These are phyloP conservation scores for Ciborinia camelliae DNA, from an alignment of 2,329 filamentous ascomycete genomes.

Conservation along the genomic window DNA sequence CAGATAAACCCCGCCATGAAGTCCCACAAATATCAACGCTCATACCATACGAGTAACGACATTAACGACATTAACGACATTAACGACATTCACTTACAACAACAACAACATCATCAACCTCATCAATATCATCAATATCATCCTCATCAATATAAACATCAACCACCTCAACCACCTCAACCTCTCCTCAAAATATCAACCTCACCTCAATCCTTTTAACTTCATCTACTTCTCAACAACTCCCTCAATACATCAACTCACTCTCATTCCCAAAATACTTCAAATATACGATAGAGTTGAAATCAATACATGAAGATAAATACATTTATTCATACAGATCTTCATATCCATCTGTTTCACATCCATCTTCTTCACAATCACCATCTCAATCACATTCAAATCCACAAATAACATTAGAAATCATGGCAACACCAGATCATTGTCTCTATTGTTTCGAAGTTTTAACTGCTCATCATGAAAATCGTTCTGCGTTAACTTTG, in stretches of 20 bases:
- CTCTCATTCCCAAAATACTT: background rate
- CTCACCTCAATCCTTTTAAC: background rate
- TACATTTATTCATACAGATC: background rate
- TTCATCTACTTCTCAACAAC: background rate
- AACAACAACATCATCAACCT: background rate
- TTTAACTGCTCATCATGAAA: slow-evolving; percentile 71
- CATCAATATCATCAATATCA: background rate
- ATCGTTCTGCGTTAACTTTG: slow-evolving; percentile 64
- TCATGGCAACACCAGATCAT: slow-evolving; percentile 81
- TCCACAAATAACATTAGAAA: slow-evolving; percentile 3
- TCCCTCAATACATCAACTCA: background rate
- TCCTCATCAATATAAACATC: background rate
- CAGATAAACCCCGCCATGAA: slow-evolving; percentile 8
- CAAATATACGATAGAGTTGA: background rate
- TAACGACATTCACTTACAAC: background rate
- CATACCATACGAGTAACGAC: too few relatives aligned
- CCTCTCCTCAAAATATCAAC: background rate
- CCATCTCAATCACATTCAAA: background rate
- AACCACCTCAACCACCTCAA: background rate
- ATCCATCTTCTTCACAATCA: background rate
- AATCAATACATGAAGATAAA: background rate
- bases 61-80: too few relatives aligned
- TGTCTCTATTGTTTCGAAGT: slow-evolving; percentile 93
- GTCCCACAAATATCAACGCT: too few relatives aligned
- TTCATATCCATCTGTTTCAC: background rate